phyloP scores from a whole-genome alignment of 345 rosid species.

The Hibiscus mutabilis region DNA sequence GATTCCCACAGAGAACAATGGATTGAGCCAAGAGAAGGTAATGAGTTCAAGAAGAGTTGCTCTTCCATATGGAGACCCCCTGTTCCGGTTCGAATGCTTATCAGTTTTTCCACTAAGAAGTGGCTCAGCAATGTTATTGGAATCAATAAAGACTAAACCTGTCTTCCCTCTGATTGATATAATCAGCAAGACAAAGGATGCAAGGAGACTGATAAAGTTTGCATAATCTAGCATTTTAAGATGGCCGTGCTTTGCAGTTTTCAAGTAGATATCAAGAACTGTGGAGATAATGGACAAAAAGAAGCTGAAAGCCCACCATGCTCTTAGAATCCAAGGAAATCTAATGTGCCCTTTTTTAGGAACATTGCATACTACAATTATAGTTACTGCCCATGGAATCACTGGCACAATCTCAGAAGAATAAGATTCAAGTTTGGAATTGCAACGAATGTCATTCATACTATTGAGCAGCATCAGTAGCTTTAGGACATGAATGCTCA shows the following conservation, averaged over 20 bases:
- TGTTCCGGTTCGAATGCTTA: constrained; percentile 16
- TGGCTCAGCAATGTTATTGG: constrained; percentile 42
- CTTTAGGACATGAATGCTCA: constrained; percentile 40
- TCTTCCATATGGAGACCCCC: constrained; percentile 60
- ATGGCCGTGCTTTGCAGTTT: constrained; percentile 21
- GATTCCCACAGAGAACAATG: constrained; percentile 59
- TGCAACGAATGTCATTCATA: constrained; percentile 26
- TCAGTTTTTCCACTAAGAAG: constrained; percentile 38
- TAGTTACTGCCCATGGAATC: constrained; percentile 37
- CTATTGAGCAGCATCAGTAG: constrained; percentile 34
- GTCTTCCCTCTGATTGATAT: constrained; percentile 67
- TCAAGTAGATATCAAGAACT: constrained; percentile 25
- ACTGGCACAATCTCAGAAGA: constrained; percentile 48
- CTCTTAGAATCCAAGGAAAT: constrained; percentile 66
- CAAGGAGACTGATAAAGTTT: constrained; percentile 41
- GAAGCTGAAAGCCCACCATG: constrained; percentile 87
- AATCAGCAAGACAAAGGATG: constrained; percentile 44
- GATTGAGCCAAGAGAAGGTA: constrained; percentile 90
- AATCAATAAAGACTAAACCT: constrained; percentile 24
- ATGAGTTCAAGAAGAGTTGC: constrained; percentile 67
- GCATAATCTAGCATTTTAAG: constrained; percentile 36
- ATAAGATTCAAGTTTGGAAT: constrained; percentile 29
- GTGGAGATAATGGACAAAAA: constrained; percentile 28
- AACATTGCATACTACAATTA: constrained; percentile 32
- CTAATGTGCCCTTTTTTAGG: constrained; percentile 20